phyloP scores from a whole-genome alignment of 139 green algal species.

The Chlorella sorokiniana region DNA sequence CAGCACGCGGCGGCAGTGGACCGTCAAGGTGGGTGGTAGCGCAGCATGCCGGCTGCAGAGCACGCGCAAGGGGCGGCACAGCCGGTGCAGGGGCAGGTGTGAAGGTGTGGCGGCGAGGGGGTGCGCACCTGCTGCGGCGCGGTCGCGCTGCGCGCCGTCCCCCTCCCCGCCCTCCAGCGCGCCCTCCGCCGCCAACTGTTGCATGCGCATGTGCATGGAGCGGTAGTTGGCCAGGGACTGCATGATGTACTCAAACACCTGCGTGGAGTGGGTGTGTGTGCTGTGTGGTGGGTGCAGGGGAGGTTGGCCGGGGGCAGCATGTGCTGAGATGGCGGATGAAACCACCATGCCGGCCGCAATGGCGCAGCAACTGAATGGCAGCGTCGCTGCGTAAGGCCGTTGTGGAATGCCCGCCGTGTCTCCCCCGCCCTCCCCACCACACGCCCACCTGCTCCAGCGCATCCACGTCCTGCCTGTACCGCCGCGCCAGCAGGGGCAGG shows the following conservation, averaged over 20 bases:
- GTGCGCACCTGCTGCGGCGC: slow-evolving; percentile 11
- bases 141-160: slow-evolving; percentile 4
- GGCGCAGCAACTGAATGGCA: no score
- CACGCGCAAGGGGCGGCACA: not conserved
- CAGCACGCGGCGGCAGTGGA: not conserved
- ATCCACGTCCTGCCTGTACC: slow-evolving; percentile 64
- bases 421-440: not conserved
- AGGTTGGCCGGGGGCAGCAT: not conserved
- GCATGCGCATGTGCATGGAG: slow-evolving; percentile 52
- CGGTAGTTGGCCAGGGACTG: slow-evolving; percentile 75
- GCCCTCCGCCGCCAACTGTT: slow-evolving; percentile 41
- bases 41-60: not conserved
- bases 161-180: slow-evolving; percentile 32
- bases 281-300: not conserved
- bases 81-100: no score
- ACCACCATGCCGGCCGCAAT: no score
- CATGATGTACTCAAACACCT: slow-evolving; percentile 88
- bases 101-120: not conserved
- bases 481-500: slow-evolving; percentile 64
- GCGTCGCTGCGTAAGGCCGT: no score
- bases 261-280: no score
- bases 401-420: no score
- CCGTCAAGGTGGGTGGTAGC: not conserved
- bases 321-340: no score
- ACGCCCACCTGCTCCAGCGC: slow-evolving; percentile 66